Evolutionary conservation across 2,329 filamentous ascomycete genomes (phyloP).

Genomic region (Arthroderma sp.): DNA sequence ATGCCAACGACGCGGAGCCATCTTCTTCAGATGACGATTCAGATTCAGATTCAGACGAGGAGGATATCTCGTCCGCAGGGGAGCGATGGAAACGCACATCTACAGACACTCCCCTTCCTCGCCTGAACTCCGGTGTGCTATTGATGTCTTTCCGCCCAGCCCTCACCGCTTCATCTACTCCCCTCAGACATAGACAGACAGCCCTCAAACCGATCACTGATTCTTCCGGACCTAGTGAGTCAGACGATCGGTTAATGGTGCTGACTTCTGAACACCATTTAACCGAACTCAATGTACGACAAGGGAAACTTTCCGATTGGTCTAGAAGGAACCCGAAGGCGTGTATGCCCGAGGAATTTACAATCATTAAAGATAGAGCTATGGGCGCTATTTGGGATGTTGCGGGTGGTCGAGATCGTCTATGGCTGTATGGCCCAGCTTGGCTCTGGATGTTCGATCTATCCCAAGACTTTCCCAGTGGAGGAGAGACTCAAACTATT

Average conservation of each 20-base stretch:
- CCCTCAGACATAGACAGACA: background rate
- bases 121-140: conserved; percentile 52
- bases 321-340: conserved; percentile 68
- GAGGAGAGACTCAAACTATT: conserved; percentile 18
- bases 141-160: conserved; percentile 54
- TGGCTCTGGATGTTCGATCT: conserved; percentile 93
- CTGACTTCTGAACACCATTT: conserved; percentile 56
- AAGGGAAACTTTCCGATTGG: conserved; percentile 71
- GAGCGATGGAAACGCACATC: conserved; percentile 62
- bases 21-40: conserved; percentile 38
- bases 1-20: conserved; percentile 27
- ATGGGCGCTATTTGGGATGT: conserved; percentile 80
- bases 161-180: conserved; percentile 33
- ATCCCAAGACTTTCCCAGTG: conserved; percentile 50
- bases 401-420: conserved; percentile 42
- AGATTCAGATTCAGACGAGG: conserved; percentile 26
- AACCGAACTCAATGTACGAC: conserved; percentile 65
- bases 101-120: conserved; percentile 55
- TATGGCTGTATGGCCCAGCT: conserved; percentile 77
- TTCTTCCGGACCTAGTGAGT: conserved; percentile 16
- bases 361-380: conserved; percentile 61
- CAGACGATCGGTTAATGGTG: conserved; percentile 46
- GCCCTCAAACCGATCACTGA: background rate
- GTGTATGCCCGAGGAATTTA: conserved; percentile 62
- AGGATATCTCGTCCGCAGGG: conserved; percentile 37